Conservation (phyloP, 1,284 basidiomycete species). For the Tylopilus sp. region DNA sequence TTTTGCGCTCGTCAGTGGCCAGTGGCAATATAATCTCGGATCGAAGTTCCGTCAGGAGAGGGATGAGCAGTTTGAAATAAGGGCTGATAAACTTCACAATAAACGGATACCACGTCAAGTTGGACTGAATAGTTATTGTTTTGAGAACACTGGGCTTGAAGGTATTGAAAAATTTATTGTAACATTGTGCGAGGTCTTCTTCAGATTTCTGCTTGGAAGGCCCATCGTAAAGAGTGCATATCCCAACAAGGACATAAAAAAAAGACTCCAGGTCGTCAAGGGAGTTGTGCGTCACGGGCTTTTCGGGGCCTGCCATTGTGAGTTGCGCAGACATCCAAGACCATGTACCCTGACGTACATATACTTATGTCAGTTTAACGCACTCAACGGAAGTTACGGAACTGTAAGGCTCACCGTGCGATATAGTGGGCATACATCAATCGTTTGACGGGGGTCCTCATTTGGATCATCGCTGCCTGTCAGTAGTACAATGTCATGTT, state of each 20-base stretch:
- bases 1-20: background rate
- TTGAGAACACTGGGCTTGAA: background rate
- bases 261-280: background rate
- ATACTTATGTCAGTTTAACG: no score
- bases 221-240: background rate
- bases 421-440: constrained; percentile 15
- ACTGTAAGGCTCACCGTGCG: background rate
- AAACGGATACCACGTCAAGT: background rate
- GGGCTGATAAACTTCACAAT: background rate
- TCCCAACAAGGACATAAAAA: background rate
- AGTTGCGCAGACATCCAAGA: constrained; percentile 1
- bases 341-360: constrained; percentile 1
- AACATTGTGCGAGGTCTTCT: background rate
- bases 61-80: background rate
- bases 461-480: constrained; percentile 12
- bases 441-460: constrained; percentile 3
- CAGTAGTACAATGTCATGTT: constrained; percentile 11
- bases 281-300: background rate
- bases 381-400: no score
- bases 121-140: background rate
- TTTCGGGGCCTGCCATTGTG: background rate
- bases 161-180: constrained; percentile 1
- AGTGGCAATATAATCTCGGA: background rate
- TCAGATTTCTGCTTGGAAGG: background rate
- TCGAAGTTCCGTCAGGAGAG: background rate